These are phyloP conservation scores for Suillus spraguei DNA, from an alignment of 768 basidiomycete genomes.

Conservation along the genomic window DNA sequence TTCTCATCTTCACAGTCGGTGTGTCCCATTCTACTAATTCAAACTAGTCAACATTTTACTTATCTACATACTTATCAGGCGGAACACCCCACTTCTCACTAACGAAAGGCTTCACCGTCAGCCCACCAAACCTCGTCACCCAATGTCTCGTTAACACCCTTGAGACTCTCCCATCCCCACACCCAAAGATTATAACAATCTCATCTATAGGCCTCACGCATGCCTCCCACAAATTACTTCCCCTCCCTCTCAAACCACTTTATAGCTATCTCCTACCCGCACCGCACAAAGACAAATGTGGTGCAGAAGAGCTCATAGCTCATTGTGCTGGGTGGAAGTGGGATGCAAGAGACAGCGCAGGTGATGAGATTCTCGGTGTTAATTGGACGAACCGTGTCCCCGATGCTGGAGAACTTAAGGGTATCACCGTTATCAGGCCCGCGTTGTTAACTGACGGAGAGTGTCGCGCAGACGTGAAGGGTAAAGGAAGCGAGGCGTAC, in stretches of 20 bases:
- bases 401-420: conserved; percentile 43
- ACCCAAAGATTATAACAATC: conserved; percentile 55
- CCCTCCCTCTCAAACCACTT: conserved; percentile 48
- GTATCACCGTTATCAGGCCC: conserved; percentile 52
- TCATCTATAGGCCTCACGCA: conserved; percentile 55
- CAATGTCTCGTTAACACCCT: conserved; percentile 57
- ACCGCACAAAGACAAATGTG: conserved; percentile 65
- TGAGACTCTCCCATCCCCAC: conserved; percentile 49
- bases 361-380: conserved; percentile 42
- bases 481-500: conserved; percentile 35
- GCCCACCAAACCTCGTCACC: conserved; percentile 61
- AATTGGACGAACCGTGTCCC: conserved; percentile 49
- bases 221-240: conserved; percentile 46
- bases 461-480: conserved; percentile 37
- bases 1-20: conserved; percentile 67
- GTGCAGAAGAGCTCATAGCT: conserved; percentile 51
- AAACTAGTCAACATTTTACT: conserved; percentile 1
- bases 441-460: conserved; percentile 61
- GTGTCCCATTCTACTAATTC: conserved; percentile 19
- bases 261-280: conserved; percentile 46
- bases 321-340: conserved; percentile 55
- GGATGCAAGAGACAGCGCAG: conserved; percentile 47
- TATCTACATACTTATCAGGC: conserved; percentile 35
- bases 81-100: conserved; percentile 48
- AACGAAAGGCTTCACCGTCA: conserved; percentile 49